phyloP scores from a whole-genome alignment of 2,329 filamentous ascomycete genomes.

The Xylaria sp. region DNA sequence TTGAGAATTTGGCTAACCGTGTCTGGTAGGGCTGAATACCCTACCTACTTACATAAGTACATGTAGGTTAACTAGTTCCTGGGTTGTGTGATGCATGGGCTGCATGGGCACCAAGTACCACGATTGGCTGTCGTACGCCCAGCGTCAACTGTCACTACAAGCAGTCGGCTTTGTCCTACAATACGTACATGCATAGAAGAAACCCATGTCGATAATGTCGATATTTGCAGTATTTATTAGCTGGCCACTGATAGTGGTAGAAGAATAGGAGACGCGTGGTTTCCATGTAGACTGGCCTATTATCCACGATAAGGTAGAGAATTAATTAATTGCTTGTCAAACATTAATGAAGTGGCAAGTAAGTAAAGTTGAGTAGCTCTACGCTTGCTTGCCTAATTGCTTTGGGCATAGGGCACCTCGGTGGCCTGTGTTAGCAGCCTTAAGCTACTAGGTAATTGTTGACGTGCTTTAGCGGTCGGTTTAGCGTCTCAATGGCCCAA shows the following conservation, averaged over 20 bases:
- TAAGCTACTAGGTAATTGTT: background rate
- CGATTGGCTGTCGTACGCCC: slow-evolving; percentile 40
- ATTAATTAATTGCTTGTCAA: background rate
- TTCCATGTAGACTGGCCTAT: background rate
- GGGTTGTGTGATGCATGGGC: slow-evolving; percentile 15
- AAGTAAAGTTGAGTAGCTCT: background rate
- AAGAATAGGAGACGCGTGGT: background rate
- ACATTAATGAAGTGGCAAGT: background rate
- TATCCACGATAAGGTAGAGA: background rate
- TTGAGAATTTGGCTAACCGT: slow-evolving; percentile 10
- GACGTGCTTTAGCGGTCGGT: slow-evolving; percentile 12
- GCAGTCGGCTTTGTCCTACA: slow-evolving; percentile 34
- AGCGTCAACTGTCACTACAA: background rate
- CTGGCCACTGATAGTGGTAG: too few species aligned
- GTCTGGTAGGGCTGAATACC: slow-evolving; percentile 37
- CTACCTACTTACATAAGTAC: slow-evolving; percentile 8
- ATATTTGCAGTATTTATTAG: too few species aligned
- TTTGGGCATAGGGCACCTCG: background rate
- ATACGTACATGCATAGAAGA: slow-evolving; percentile 22
- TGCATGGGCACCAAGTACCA: slow-evolving; percentile 1
- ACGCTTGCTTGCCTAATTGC: background rate
- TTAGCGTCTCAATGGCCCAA: slow-evolving; percentile 14
- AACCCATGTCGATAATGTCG: slow-evolving; percentile 6
- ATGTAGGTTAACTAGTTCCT: slow-evolving; percentile 11
- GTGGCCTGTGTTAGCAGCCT: slow-evolving; percentile 5